Evolutionary conservation across 2,329 filamentous ascomycete genomes (phyloP).

Genomic region (Fusarium tjaetaba): DNA sequence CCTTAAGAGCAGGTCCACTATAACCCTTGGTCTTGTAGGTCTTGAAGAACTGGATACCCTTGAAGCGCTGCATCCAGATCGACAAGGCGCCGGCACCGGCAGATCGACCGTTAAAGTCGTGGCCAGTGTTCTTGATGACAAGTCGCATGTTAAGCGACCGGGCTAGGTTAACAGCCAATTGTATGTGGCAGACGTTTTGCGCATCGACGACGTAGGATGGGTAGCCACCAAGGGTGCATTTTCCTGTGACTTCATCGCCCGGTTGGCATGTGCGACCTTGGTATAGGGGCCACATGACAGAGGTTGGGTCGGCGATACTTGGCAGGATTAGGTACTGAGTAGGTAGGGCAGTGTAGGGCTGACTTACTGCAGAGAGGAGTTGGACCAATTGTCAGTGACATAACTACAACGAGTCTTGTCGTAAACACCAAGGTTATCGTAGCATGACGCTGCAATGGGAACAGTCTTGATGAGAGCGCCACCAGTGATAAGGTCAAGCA

Average conservation of each 20-base stretch:
- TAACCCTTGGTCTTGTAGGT: constrained; percentile 41
- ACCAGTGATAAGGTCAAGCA: constrained; percentile 50
- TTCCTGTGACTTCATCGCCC: constrained; percentile 17
- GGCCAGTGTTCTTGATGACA: constrained; percentile 60
- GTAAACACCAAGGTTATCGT: constrained; percentile 39
- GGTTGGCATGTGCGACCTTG: constrained; percentile 52
- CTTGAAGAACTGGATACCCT: constrained; percentile 49
- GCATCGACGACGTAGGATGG: constrained; percentile 55
- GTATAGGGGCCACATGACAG: constrained; percentile 54
- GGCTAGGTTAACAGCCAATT: constrained; percentile 59
- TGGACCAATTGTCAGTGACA: constrained; percentile 44
- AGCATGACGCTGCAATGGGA: constrained; percentile 48
- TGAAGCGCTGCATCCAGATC: constrained; percentile 67
- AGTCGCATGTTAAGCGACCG: constrained; percentile 56
- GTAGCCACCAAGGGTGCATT: constrained; percentile 54
- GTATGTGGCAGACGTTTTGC: constrained; percentile 55
- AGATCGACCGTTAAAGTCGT: constrained; percentile 61
- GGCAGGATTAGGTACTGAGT: neutral
- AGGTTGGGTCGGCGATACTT: constrained; percentile 52
- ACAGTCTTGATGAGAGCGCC: constrained; percentile 47
- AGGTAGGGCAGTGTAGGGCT: rapidly evolving
- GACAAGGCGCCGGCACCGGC: constrained; percentile 67
- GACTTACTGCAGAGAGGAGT: constrained; percentile 38
- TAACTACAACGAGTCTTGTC: constrained; percentile 42
- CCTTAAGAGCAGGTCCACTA: constrained; percentile 61